Evolutionary conservation across 2,329 filamentous ascomycete genomes (phyloP).

Genomic region (Furcasterigmium furcatum): DNA sequence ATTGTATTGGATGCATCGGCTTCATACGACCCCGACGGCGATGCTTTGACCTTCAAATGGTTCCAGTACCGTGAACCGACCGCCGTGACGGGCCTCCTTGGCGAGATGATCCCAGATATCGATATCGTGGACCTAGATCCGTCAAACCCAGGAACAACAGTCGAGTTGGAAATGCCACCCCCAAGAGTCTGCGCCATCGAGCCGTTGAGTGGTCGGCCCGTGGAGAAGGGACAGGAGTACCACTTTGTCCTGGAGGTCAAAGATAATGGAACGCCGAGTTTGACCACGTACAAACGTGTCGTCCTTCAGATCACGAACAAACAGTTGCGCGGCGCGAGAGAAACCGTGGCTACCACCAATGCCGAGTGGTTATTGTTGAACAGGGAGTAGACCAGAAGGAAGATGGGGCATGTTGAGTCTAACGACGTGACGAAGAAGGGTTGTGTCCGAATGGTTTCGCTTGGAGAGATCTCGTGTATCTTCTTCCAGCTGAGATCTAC

Average conservation of each 20-base stretch:
- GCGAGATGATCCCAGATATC: background rate
- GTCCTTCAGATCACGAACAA: slow-evolving; percentile 20
- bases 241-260: slow-evolving; percentile 47
- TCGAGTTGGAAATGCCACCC: too few relatives aligned
- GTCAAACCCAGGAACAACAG: slow-evolving; percentile 34
- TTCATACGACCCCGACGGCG: slow-evolving; percentile 41
- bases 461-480: too few relatives aligned
- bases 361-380: too few relatives aligned
- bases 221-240: too few relatives aligned
- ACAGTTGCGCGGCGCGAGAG: too few relatives aligned
- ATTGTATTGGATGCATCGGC: slow-evolving; percentile 39
- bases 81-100: background rate
- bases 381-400: too few relatives aligned
- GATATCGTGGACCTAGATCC: background rate
- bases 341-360: too few relatives aligned
- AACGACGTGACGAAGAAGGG: too few relatives aligned
- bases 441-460: too few relatives aligned
- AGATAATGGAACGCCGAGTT: slow-evolving; percentile 34
- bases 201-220: background rate
- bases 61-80: slow-evolving; percentile 38
- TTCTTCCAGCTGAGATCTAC: too few relatives aligned
- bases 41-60: slow-evolving; percentile 41
- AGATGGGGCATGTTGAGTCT: too few relatives aligned
- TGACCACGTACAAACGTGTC: slow-evolving; percentile 45
- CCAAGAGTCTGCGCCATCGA: slow-evolving; percentile 32